Base-by-base conservation (phyloP, 108 stramenopile species). In the Schizochytrium sp. region DNA sequence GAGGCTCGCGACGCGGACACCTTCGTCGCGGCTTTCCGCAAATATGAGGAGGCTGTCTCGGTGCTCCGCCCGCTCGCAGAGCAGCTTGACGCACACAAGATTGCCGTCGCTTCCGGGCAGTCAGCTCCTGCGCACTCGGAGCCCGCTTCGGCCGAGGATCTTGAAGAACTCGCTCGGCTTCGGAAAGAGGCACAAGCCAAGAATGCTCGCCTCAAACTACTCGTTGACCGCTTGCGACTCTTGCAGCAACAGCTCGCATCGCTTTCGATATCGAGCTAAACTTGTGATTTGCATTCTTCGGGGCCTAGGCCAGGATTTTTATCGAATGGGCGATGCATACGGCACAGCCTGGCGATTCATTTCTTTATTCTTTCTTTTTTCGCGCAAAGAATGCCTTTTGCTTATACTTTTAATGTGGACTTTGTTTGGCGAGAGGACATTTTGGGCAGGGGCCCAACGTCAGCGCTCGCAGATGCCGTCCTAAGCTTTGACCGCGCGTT, bases 91-190 rank as follows among this genome's bases (percentile, higher is more conserved):
- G 63, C 63, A 10, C 34, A 41, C 34, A 69, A 55, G 58, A 21
- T 5, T 5, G 55, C n/a, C 12, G 53, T 43, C 14, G 53, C 53
- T 29, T n/a, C 34, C 47, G 29, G 29, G 0, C 43, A 19, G 44
- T 6, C 18, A 5, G 43, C 43, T 1, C 47, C 43, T 18, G 43
- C 18, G 94, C 18, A 93, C 91, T 48, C 88, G 29, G 53, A 72
- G 91, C 44, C 91, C 91, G 58, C 51, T 23, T 88, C 91, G 58
- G 41, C 90, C 88, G 48, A 60, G 87, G 45, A 83, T 29, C 23
- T 83, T 8, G 23, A 47, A 53, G 76, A 83, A 23, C 76, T 83
- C 25, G 23, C 14, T 3, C 8, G 10, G 0, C 76, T 83, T 12
- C 76, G 76, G 12, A 53, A 47, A 45, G 51, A 47, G 76, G 76